Evolutionary conservation across 371 early-diverging fungal species (phyloP).

Genomic region (Thermomucor indicae-seudaticae): DNA sequence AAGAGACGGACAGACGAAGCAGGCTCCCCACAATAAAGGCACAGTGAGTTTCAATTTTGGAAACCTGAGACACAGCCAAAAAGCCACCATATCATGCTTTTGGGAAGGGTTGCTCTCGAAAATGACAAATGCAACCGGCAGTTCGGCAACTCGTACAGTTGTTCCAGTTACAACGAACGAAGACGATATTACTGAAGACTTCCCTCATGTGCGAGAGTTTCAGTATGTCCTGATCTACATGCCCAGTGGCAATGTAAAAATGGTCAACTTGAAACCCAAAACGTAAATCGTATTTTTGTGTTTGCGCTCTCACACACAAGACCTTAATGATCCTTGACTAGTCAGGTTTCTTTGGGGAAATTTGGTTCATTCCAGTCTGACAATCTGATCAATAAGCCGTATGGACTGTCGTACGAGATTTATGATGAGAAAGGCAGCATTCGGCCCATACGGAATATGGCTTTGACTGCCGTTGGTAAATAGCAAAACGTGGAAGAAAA

Average conservation of each 20-base stretch:
- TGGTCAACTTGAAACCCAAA: constrained; percentile 64
- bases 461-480: constrained; percentile 42
- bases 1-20: no score
- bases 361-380: constrained; percentile 84
- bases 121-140: background rate
- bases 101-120: no score
- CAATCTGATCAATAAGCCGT: constrained; percentile 79
- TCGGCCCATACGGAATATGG: constrained; percentile 34
- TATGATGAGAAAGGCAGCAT: constrained; percentile 48
- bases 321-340: constrained; percentile 16
- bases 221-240: constrained; percentile 74
- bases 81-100: no score
- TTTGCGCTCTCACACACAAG: background rate
- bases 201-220: constrained; percentile 48
- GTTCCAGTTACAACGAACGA: constrained; percentile 16
- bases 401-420: constrained; percentile 85
- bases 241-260: constrained; percentile 85
- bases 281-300: constrained; percentile 39
- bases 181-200: constrained; percentile 22
- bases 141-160: background rate
- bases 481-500: background rate
- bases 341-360: constrained; percentile 81
- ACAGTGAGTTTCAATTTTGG: no score
- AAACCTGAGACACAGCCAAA: no score
- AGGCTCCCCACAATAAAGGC: no score